Base-by-base conservation (phyloP, 768 basidiomycete species). In the Pisolithus tinctorius region DNA sequence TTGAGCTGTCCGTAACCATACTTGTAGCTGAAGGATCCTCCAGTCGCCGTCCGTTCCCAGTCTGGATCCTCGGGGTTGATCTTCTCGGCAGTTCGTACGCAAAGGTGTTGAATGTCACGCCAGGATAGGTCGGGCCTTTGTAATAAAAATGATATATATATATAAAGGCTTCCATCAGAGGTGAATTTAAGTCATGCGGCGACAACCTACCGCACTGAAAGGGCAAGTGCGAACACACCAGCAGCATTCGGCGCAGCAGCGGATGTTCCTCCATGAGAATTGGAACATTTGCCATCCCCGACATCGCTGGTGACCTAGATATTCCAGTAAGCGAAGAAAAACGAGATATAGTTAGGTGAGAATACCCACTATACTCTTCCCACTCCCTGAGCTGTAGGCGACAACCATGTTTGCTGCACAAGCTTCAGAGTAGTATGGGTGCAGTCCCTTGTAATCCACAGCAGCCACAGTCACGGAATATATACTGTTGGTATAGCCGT, bases 401-500 rank as follows among this genome's bases (percentile, higher is more conserved):
- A 95, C 95, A 49, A 97, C 76, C 83, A 99, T 84, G 68, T 97
- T 97, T 2, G 96, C 96, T 6, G 95, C 86, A 62, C 96, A 99
- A n/a, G 92, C 72, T 68, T 99, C 96, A 4, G 95, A 97, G 60
- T 99, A 98, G 64, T 89, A 92, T 13, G 96, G 96, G 63, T 96
- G 96, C 30, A 93, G 69, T 14, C 93, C 95, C 63, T 90, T 89
- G 66, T 86, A 82, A 61, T 98, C 96, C 53, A 98, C 77, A 0
- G 96, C 91, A n/a, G 93, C 85, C 27, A 99, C 92, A 0, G 96
- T 99, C 40, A 99, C 83, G 6, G 89, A 91, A 69, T 91, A 97
- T 52, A 98, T 94, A 61, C 88, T 91, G 65, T 99, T 99, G 11
- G 96, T 99, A 67, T 99, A 99, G 6, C 96, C 96, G 59, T 98